Base-by-base conservation (phyloP, 345 rosid genomes). In the Physaria fendleri region DNA sequence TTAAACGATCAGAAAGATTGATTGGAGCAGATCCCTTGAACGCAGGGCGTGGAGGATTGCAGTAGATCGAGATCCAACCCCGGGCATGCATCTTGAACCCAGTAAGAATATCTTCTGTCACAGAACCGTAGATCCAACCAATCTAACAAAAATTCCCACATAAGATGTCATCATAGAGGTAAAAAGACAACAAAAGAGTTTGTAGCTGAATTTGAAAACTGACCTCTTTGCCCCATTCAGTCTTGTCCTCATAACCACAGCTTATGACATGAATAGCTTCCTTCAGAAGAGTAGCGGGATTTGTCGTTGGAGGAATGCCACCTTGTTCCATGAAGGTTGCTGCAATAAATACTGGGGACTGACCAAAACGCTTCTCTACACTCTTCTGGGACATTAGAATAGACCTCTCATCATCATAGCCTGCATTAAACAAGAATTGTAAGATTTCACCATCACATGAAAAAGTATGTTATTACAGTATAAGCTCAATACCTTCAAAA, bases 51-150 rank as follows among this genome's bases (percentile, higher is more conserved):
- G 85, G 80, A 4, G 96, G 96, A 78, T 83, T 82, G 69, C 96
- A 87, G 74, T 90, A 87, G 72, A 87, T 80, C 39, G 97, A 90
- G 14, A 93, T 79, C 97, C 97, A 90, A 24, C 97, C 97, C 47
- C 95, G 89, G 29, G 94, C 89, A 69, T 90, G 97, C 95, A 90
- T 90, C 76, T 90, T 90, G 74, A 90, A 90, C 52, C 97, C 95
- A 2, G 97, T 90, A 25, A 90, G 85, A 82, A 90, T 90, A 87
- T 90, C 97, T 71, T 90, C 95, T 27, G 97, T 87, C 7, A 90
- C 90, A 25, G 93, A 90, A 50, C 97, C 95, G 77, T 90, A 87
- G 38, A 90, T 90, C 97, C 91, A 90, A 52, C 97, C 97, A 48
- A 90, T 87, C 97, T 90, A 50, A 24, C 6, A 7, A 3, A 47